These are phyloP conservation scores for Fusarium devonianum DNA, from an alignment of 2,329 filamentous ascomycete genomes.

Conservation along the genomic window DNA sequence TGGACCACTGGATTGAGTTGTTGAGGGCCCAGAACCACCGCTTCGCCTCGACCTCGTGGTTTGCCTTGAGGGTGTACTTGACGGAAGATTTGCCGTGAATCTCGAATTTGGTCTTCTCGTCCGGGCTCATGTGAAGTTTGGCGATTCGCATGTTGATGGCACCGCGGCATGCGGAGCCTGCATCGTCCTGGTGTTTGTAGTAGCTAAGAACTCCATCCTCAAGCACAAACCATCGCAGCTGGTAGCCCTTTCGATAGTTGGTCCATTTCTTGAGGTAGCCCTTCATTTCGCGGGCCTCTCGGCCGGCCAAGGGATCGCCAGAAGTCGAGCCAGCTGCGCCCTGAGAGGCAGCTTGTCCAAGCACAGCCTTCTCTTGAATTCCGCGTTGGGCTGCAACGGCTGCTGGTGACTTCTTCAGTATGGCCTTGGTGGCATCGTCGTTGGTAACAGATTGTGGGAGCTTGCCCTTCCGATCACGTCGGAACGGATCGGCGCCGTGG, in stretches of 20 bases:
- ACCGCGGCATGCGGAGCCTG: slow-evolving; percentile 92
- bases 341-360: slow-evolving; percentile 74
- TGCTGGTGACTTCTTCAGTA: slow-evolving; percentile 92
- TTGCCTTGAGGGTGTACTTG: slow-evolving; percentile 97
- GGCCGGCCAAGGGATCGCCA: slow-evolving; percentile 71
- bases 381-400: slow-evolving; percentile 92
- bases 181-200: slow-evolving; percentile 98
- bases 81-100: slow-evolving; percentile 98
- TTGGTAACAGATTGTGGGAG: slow-evolving; percentile 96
- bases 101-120: slow-evolving; percentile 97
- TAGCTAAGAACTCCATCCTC: slow-evolving; percentile 98
- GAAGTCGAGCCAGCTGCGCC: slow-evolving; percentile 60
- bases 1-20: slow-evolving; percentile 98
- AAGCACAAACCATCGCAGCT: slow-evolving; percentile 95
- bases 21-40: slow-evolving; percentile 99
- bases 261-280: slow-evolving; percentile 99
- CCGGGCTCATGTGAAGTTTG: slow-evolving; percentile 90
- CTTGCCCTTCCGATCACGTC: slow-evolving; percentile 92
- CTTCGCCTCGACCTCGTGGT: slow-evolving; percentile 97
- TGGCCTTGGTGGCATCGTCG: slow-evolving; percentile 85
- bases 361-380: slow-evolving; percentile 95
- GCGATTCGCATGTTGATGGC: slow-evolving; percentile 99
- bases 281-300: slow-evolving; percentile 96
- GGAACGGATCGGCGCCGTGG: slow-evolving; percentile 95
- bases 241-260: slow-evolving; percentile 97